Base-by-base conservation (phyloP, 306 rosid genomes). In the Coriaria nepalensis region DNA sequence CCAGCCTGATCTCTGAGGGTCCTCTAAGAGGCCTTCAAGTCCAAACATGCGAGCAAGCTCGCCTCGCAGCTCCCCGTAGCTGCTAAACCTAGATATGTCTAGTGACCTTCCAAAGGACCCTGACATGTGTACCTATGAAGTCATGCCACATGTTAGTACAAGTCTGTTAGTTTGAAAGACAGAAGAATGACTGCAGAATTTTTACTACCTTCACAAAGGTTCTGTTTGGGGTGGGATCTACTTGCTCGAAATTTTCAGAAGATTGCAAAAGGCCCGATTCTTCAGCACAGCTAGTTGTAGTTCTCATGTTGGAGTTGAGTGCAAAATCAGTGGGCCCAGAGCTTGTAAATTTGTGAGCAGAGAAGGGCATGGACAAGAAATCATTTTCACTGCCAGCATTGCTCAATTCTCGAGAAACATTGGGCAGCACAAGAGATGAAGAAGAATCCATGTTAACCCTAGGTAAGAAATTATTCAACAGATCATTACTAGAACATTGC, bases 1-100 rank as follows among this genome's bases (percentile, higher is more conserved):
- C 93, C 93, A 82, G 93, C 93, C 86, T 82, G 93, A 82, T 82
- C 93, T 82, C 61, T 64, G 68, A 65, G 83, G 93, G 66, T 78
- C 86, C 73, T 82, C 81, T 66, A 82, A 59, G 65, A 75, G 80
- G 60, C 83, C 77, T 70, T 78, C 81, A 65, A 82, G 83, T 55
- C 83, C 78, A 68, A 82, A 82, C 93, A 82, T 67, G 1, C 71
- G 80, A 41, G 86, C 77, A 59, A 82, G 78, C 74, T 75, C 93
- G 14, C 86, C 42, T 60, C 93, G 83, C 63, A 82, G 72, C 68
- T 82, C 93, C 13, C 52, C 74, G 50, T 82, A 78, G 74, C 67
- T 82, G 72, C 80, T 70, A 66, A 78, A 82, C 70, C 73, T 78
- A 2, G 93, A 69, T 56, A 81, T 79, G 64, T 79, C 80, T 73